Conservation (phyloP, 768 basidiomycete species). For the Plicaturopsis crispa region DNA sequence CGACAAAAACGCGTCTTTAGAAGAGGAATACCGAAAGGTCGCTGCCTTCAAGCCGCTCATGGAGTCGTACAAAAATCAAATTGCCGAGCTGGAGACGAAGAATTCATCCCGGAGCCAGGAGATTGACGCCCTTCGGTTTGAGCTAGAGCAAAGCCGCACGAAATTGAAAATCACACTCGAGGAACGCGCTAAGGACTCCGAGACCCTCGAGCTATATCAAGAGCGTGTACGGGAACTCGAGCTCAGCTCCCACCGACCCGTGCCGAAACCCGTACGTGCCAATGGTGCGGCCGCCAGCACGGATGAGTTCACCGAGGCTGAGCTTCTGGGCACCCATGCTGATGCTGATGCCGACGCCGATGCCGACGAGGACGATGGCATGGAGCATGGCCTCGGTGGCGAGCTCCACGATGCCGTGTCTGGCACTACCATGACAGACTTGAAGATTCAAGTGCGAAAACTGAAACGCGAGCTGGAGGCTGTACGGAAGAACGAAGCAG, state of each 20-base stretch:
- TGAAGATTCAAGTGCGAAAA: constrained; percentile 81
- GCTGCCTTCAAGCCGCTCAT: constrained; percentile 81
- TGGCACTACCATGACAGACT: constrained; percentile 84
- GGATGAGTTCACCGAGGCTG: constrained; percentile 39
- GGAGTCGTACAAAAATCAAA: constrained; percentile 88
- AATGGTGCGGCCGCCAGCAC: constrained; percentile 6
- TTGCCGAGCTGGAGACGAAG: constrained; percentile 74
- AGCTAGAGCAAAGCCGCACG: constrained; percentile 68
- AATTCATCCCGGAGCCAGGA: constrained; percentile 59
- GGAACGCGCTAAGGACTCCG: constrained; percentile 72
- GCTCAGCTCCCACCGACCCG: constrained; percentile 46
- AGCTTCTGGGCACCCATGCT: constrained; percentile 30
- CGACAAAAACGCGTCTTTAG: constrained; percentile 85
- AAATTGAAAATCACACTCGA: constrained; percentile 61
- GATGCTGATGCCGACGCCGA: constrained; percentile 24
- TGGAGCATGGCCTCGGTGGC: constrained; percentile 59
- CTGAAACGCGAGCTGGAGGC: constrained; percentile 77
- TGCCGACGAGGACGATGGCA: constrained; percentile 35
- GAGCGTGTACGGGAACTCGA: constrained; percentile 89
- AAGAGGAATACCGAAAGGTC: constrained; percentile 87
- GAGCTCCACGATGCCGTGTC: constrained; percentile 84
- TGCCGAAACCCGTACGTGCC: constrained; percentile 10
- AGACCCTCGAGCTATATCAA: constrained; percentile 83
- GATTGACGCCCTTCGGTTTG: constrained; percentile 62
- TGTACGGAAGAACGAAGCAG: constrained; percentile 65